phyloP scores from a whole-genome alignment of 1,284 basidiomycete genomes.

The Chalciporus sp. region DNA sequence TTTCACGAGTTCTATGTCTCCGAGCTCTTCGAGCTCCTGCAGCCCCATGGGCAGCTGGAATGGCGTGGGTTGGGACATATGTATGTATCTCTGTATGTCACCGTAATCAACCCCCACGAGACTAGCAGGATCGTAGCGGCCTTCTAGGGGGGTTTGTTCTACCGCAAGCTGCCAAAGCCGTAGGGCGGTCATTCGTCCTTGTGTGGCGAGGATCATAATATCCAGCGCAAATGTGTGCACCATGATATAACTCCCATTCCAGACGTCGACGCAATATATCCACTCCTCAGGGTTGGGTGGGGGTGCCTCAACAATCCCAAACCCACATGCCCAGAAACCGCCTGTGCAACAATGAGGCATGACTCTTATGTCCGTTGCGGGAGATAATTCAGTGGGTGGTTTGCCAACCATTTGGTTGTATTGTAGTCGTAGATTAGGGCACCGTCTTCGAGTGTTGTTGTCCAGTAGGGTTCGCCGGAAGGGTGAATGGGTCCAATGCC shows the following conservation, averaged over 20 bases:
- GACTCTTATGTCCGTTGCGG: not conserved
- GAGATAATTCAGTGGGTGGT: not conserved
- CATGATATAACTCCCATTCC: too few relatives aligned
- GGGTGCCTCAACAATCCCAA: too few relatives aligned
- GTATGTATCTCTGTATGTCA: not conserved
- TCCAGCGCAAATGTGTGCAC: too few relatives aligned
- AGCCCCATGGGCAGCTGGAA: too few relatives aligned
- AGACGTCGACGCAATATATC: too few relatives aligned
- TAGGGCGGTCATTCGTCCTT: too few relatives aligned
- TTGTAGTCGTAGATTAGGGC: not conserved
- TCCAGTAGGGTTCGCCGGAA: not conserved
- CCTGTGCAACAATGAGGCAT: not conserved
- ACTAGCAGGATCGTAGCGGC: not conserved
- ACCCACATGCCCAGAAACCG: too few relatives aligned
- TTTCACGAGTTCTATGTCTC: not conserved
- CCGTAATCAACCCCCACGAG: not conserved
- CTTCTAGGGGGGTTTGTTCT: not conserved
- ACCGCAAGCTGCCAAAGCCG: not conserved
- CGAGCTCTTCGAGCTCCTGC: too few relatives aligned
- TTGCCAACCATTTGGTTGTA: too few relatives aligned
- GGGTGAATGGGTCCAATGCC: not conserved
- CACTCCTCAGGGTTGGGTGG: too few relatives aligned
- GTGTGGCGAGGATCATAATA: too few relatives aligned
- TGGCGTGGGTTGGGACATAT: too few relatives aligned
- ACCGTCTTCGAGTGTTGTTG: not conserved